phyloP scores from a whole-genome alignment of 1,139 yeast genomes.

The Debaryomycetaceae sp. region DNA sequence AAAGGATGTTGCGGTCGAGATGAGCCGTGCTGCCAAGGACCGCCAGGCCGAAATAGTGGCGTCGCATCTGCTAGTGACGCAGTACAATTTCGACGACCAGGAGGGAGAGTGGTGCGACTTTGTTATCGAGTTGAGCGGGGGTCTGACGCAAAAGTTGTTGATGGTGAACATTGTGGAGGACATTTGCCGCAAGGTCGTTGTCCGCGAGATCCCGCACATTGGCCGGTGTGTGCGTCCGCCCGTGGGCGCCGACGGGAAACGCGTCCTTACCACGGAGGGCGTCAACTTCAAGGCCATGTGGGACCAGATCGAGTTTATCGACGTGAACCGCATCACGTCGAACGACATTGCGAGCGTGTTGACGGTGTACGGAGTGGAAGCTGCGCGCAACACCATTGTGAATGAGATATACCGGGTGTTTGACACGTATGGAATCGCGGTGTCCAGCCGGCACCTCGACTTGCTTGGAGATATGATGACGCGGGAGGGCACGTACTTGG shows the following conservation, averaged over 20 bases:
- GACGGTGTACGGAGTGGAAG: slow-evolving; percentile 94
- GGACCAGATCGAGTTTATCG: slow-evolving; percentile 90
- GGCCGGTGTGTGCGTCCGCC: slow-evolving; percentile 90
- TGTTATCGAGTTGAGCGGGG: slow-evolving; percentile 68
- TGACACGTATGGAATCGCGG: slow-evolving; percentile 92
- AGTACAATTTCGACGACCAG: slow-evolving; percentile 83
- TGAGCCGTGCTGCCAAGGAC: slow-evolving; percentile 59
- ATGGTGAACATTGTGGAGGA: slow-evolving; percentile 97
- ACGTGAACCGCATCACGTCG: slow-evolving; percentile 78
- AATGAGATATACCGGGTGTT: slow-evolving; percentile 93
- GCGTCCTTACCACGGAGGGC: slow-evolving; percentile 90
- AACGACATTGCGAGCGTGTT: slow-evolving; percentile 91
- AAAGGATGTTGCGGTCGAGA: slow-evolving; percentile 6
- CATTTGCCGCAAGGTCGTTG: slow-evolving; percentile 81
- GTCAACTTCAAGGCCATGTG: slow-evolving; percentile 97
- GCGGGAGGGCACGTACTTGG: slow-evolving; percentile 91
- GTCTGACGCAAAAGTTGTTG: slow-evolving; percentile 77
- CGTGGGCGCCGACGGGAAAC: slow-evolving; percentile 45
- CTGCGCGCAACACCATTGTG: slow-evolving; percentile 95
- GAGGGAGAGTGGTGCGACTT: slow-evolving; percentile 91
- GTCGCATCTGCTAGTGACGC: slow-evolving; percentile 59
- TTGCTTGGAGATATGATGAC: slow-evolving; percentile 99
- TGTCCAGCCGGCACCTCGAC: slow-evolving; percentile 88
- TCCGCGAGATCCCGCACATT: slow-evolving; percentile 82
- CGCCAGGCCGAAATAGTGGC: slow-evolving; percentile 79